Evolutionary conservation across 1,284 basidiomycete genomes (phyloP), one percentile per base, ranked within the genome.

Genomic region (Chalciporus sp.): DNA sequence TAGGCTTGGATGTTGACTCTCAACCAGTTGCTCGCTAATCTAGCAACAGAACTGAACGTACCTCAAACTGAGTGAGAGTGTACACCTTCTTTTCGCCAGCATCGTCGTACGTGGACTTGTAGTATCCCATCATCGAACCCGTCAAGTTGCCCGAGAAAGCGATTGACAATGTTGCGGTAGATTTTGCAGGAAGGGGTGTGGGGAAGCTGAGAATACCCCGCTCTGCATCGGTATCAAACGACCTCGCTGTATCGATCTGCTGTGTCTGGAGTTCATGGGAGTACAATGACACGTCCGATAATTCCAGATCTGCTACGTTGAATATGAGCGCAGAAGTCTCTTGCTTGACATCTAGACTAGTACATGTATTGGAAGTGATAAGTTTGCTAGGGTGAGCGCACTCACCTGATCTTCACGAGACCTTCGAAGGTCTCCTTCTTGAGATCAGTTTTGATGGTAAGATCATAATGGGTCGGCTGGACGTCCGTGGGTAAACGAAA

Each of bases 361-460:
- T 44, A 12, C 39, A 35, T 16, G n/a, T 17, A 16, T 40, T 49
- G 61, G 56, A 41, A 55, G n/a, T 55, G 11, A 42, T 19, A 16
- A 28, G 41, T 23, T 51, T 28, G 50, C 41, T 50, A 8, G 33
- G 26, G 26, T 43, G 20, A 10, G 43, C 28, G 28, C 37, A 31
- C n/a, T 53, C 54, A 85, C 90, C 80, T 76, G 64, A 94, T 84
- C 62, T 86, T 84, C 29, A 88, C 91, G 53, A 89, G 80, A 41
- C 95, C 95, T 39, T 85, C 79, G 68, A 95, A 98, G 19, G 73
- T 80, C 49, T 84, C 77, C 23, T 80, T 79, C 57, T 89, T 80
- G 49, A 98, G 81, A 73, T 96, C 90, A 3, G 95, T 95, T 69
- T 83, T 88, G 72, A 96, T 77, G 46, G 85, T 88, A 49, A 97